These are phyloP conservation scores for Flaveria trinervia DNA, from an alignment of 129 eudicot genomes.

Conservation along the genomic window DNA sequence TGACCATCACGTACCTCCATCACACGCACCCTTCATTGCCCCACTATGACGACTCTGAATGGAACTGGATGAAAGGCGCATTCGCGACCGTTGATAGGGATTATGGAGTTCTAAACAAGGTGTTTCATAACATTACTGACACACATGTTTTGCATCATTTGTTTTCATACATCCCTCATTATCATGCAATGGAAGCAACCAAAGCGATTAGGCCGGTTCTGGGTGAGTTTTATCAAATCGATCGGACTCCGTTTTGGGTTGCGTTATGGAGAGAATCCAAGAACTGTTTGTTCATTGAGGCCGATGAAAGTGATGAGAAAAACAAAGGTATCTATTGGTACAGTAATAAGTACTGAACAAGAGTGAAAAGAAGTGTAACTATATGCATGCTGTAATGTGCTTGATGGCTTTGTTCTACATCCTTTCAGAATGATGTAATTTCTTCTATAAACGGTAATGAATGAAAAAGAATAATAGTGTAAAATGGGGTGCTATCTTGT, in stretches of 20 bases:
- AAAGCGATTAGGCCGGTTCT: slow-evolving; percentile 52
- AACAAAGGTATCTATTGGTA: slow-evolving; percentile 52
- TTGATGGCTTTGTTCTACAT: too few species aligned
- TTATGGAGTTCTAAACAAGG: slow-evolving; percentile 56
- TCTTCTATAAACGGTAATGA: too few species aligned
- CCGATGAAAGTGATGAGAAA: slow-evolving; percentile 37
- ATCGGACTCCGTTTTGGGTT: slow-evolving; percentile 41
- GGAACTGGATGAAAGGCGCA: slow-evolving; percentile 69
- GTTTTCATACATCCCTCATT: slow-evolving; percentile 58
- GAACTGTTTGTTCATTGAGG: slow-evolving; percentile 45
- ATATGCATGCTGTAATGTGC: too few species aligned
- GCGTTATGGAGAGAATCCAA: slow-evolving; percentile 63
- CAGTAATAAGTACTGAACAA: slow-evolving; percentile 32
- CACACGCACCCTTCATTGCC: slow-evolving; percentile 62
- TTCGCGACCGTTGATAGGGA: slow-evolving; percentile 53
- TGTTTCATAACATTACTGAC: slow-evolving; percentile 57
- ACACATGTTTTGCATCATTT: slow-evolving; percentile 59
- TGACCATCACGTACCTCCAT: slow-evolving; percentile 51
- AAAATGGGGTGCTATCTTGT: too few species aligned
- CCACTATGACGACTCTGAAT: slow-evolving; percentile 50
- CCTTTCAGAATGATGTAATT: too few species aligned
- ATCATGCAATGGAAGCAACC: slow-evolving; percentile 64
- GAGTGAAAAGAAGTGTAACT: too few species aligned
- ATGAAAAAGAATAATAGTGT: too few species aligned
- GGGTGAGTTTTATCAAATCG: slow-evolving; percentile 55